Base-by-base conservation (phyloP, 345 rosid genomes). In the Nasturtium officinale region DNA sequence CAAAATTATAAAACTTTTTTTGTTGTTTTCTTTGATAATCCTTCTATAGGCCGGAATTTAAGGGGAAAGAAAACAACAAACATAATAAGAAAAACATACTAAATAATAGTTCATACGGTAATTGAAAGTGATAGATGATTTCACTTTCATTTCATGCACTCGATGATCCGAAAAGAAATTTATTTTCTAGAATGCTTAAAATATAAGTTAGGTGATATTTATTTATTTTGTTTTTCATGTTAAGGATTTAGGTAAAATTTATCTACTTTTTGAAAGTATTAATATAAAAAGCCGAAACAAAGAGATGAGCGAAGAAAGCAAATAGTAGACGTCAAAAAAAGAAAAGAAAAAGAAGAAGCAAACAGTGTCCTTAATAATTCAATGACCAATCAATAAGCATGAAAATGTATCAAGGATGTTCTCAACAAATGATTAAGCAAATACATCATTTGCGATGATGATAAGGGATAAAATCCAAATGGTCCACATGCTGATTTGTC, bases 401-500 rank as follows among this genome's bases (percentile, higher is more conserved):
- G 48, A 51, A 37, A 23, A 15, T 43, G 2, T 66, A 37, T 67
- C n/a, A 54, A 15, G 17, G 47, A 42, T 57, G 42, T 56, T 47
- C 2, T 58, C 53, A 37, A 45, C 7, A 55, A 45, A 64, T 66
- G 61, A 57, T 74, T 29, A 57, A 16, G 40, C 47, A 56, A 57
- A 47, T 1, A 54, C 62, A 60, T 43, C 43, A 61, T 75, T 67
- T 61, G 63, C 64, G 40, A 75, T 33, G 30, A 67, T 74, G 8
- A 33, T 23, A 20, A 43, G 35, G 38, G 47, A 67, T 35, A 20
- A 29, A 67, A 12, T 48, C 23, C 28, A 58, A 67, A 29, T 7
- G 28, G 52, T 12, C 43, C 54, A 74, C 73, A 67, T 58, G 73
- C 73, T 61, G 43, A 51, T 75, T 75, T 75, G 69, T 75, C 74